A percentile compares a stretch with the other conserved stretches of the same genome.
phyloP scores from a whole-genome alignment of 495 filamentous ascomycete genomes.

The Terfezia claveryi region DNA sequence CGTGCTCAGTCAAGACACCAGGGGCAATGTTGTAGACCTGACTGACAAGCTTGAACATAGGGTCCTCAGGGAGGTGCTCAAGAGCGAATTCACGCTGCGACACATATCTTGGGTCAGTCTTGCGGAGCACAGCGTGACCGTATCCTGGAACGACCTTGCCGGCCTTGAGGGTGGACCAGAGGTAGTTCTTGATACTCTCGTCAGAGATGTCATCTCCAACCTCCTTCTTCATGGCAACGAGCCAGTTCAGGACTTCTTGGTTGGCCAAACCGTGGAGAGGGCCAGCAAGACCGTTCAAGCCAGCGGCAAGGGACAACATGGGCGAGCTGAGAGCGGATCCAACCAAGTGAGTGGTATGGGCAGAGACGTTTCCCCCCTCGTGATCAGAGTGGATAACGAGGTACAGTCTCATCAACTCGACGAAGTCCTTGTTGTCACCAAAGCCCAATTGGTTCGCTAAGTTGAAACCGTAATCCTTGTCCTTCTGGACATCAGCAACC shows the following conservation, averaged over 20 bases:
- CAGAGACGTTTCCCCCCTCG: constrained; percentile 95
- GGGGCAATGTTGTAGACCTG: constrained; percentile 99
- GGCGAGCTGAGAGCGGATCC: constrained; percentile 92
- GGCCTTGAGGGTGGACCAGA: constrained; percentile 87
- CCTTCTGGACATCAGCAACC: constrained; percentile 81
- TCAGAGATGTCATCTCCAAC: constrained; percentile 89
- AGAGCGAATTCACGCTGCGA: constrained; percentile 92
- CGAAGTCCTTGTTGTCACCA: constrained; percentile 83
- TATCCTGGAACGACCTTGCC: constrained; percentile 95
- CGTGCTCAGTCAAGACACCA: constrained; percentile 91
- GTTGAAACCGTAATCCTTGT: constrained; percentile 98
- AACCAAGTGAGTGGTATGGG: constrained; percentile 95
- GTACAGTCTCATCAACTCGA: constrained; percentile 95
- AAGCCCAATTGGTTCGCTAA: constrained; percentile 97
- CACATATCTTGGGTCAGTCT: constrained; percentile 96
- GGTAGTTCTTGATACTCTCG: constrained; percentile 86
- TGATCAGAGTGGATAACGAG: constrained; percentile 98
- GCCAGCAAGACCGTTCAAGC: constrained; percentile 90
- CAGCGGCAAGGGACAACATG: constrained; percentile 85
- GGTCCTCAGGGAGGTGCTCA: constrained; percentile 76
- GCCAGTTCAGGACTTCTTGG: constrained; percentile 98
- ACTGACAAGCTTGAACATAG: constrained; percentile 98
- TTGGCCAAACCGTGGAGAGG: constrained; percentile 97
- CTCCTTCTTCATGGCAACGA: constrained; percentile 92
- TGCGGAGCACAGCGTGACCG: constrained; percentile 94